Evolutionary conservation across 2,329 filamentous ascomycete genomes (phyloP), one percentile per base, ranked within the genome.

Genomic region (Knoxdaviesia capensis): DNA sequence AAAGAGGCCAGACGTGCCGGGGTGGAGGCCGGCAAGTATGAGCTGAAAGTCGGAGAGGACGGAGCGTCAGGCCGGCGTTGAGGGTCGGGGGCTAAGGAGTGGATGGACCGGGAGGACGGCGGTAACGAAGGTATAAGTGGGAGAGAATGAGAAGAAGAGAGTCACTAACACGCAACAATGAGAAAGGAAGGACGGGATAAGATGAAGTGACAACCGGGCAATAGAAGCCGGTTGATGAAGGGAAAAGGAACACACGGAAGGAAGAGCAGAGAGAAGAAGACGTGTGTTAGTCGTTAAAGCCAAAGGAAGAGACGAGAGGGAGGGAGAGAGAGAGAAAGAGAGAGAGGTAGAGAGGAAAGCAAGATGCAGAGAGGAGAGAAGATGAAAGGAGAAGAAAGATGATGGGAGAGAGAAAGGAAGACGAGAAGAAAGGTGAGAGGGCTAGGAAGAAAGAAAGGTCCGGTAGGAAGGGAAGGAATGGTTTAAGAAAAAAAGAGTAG

Each of bases 341-440:
- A 44, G 44, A 47, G 47, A 49, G 48, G 49, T 46, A 35, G 48
- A 42, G 44, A 46, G 48, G 43, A 50, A 45, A 49, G 46, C 46
- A 43, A 52, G 41, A 48, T 53, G 41, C 42, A 47, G 34, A 38
- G 37, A 36, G 48, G 40, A 50, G 51, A 51, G 50, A 48, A 49
- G 45, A 56, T 49, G 49, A 49, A 49, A 50, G 49, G 53, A 47
- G 51, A 46, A 47, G 46, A 49, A 48, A 48, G 47, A 51, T 49
- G 49, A 48, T 51, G 52, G 49, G 46, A 49, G 48, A 49, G 46
- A 44, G 49, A 39, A 45, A 48, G 47, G 43, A 49, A 44, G 49
- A 48, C 49, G 51, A 48, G 51, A 47, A 48, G 44, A 47, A 46
- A 51, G 42, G 40, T 49, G 49, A 45, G 50, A 49, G 43, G 44